These are phyloP conservation scores for Harrya chromipes DNA, from an alignment of 768 basidiomycete species.

Conservation along the genomic window DNA sequence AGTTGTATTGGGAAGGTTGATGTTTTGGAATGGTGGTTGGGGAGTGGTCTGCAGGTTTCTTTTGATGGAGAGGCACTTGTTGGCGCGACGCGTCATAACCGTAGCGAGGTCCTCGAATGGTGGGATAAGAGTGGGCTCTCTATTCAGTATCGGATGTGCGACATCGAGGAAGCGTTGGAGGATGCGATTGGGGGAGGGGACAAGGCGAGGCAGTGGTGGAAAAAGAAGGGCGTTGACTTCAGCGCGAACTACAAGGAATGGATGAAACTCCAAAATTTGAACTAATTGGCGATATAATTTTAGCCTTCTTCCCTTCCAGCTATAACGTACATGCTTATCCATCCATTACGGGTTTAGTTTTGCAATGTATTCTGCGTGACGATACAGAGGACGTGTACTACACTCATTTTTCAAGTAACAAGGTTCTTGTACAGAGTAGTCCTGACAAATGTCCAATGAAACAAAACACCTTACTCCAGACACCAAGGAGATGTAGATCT, in stretches of 20 bases:
- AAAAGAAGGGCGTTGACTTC: constrained; percentile 75
- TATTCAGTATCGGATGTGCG: constrained; percentile 86
- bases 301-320: background rate
- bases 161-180: constrained; percentile 88
- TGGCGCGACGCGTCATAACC: constrained; percentile 78
- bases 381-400: constrained; percentile 9
- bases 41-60: constrained; percentile 69
- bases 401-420: constrained; percentile 10
- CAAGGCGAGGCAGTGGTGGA: constrained; percentile 78
- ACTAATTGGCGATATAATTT: constrained; percentile 35
- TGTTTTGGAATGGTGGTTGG: constrained; percentile 81
- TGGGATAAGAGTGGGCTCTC: constrained; percentile 79
- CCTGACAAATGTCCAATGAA: background rate
- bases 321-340: background rate
- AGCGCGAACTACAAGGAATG: constrained; percentile 83
- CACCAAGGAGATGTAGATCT: constrained; percentile 4
- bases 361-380: constrained; percentile 6
- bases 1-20: constrained; percentile 78
- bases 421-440: background rate
- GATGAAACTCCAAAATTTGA: constrained; percentile 79
- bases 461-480: background rate
- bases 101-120: constrained; percentile 83
- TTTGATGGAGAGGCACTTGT: constrained; percentile 80
- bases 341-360: background rate
- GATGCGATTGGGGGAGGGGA: constrained; percentile 82